A percentile compares a stretch with the other conserved stretches of the same genome.
These are phyloP conservation scores for Volvox africanus DNA, from an alignment of 139 green algal species.

Conservation along the genomic window DNA sequence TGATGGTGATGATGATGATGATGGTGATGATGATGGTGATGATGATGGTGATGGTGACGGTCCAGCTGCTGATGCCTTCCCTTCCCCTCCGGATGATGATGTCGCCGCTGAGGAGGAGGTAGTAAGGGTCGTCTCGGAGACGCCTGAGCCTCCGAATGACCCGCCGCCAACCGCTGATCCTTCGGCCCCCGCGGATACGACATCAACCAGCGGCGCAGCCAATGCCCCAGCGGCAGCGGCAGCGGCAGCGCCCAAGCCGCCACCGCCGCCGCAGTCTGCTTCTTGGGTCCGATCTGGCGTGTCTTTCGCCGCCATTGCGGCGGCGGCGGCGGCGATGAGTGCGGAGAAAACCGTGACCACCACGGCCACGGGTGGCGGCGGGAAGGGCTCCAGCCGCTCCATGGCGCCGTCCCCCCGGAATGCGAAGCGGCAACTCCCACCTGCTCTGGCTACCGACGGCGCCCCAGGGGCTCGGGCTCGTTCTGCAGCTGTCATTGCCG, in stretches of 20 bases:
- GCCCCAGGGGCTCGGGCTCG: no score
- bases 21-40: neutral
- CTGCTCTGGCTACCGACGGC: neutral
- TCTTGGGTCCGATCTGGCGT: neutral
- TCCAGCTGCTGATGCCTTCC: no score
- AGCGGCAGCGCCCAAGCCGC: neutral
- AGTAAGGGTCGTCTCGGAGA: no score
- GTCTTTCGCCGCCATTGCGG: constrained; percentile 32
- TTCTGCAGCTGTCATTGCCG: neutral
- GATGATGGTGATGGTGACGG: no score
- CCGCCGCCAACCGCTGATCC: neutral
- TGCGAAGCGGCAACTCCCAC: neutral
- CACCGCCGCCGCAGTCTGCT: neutral
- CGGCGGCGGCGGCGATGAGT: neutral
- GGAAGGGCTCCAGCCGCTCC: neutral
- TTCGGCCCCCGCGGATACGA: neutral
- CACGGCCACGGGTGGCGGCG: no score
- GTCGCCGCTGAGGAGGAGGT: no score
- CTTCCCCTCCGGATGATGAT: no score
- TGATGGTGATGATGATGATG: neutral
- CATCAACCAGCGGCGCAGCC: neutral
- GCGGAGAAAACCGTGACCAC: no score
- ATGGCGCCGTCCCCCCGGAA: neutral
- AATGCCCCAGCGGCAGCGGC: neutral
- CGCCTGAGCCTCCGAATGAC: no score